Conservation (phyloP, 2,329 filamentous ascomycete genomes). For the Trichoderma atroviride region DNA sequence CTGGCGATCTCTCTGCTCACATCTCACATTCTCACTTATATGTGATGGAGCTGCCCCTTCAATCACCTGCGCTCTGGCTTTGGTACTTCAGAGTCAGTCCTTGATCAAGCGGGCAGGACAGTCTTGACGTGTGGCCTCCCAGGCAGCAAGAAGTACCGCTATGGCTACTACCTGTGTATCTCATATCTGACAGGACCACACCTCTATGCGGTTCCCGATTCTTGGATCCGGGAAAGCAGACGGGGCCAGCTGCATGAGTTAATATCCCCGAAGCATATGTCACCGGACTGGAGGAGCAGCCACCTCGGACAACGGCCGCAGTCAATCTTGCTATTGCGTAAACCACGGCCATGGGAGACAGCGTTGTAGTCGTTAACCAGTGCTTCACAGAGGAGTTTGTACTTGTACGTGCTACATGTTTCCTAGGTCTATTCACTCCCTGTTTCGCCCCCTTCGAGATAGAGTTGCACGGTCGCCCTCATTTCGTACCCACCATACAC, state of each 20-base stretch:
- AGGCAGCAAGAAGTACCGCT: background rate
- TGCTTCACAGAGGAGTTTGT: background rate
- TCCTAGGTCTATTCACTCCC: background rate
- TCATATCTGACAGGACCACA: conserved; percentile 15
- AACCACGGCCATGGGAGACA: background rate
- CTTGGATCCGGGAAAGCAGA: conserved; percentile 11
- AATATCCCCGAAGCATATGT: background rate
- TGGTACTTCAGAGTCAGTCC: background rate
- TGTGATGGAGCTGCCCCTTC: background rate
- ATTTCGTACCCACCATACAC: background rate
- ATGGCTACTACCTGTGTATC: background rate
- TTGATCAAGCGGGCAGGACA: background rate
- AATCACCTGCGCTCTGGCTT: background rate
- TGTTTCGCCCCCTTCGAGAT: background rate
- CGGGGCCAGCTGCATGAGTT: background rate
- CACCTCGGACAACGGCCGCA: background rate
- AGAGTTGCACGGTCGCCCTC: background rate
- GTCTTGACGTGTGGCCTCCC: background rate
- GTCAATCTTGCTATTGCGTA: background rate
- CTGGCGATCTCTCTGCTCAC: conserved; percentile 30
- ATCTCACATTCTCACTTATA: conserved; percentile 28
- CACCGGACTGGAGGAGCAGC: background rate
- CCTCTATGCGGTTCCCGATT: background rate
- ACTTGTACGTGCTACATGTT: conserved; percentile 11
- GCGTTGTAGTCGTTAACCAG: background rate